A percentile compares a stretch with the other conserved stretches of the same genome.
These are phyloP conservation scores for Aspergillus panamensis DNA, from an alignment of 495 filamentous ascomycete genomes.

Conservation along the genomic window DNA sequence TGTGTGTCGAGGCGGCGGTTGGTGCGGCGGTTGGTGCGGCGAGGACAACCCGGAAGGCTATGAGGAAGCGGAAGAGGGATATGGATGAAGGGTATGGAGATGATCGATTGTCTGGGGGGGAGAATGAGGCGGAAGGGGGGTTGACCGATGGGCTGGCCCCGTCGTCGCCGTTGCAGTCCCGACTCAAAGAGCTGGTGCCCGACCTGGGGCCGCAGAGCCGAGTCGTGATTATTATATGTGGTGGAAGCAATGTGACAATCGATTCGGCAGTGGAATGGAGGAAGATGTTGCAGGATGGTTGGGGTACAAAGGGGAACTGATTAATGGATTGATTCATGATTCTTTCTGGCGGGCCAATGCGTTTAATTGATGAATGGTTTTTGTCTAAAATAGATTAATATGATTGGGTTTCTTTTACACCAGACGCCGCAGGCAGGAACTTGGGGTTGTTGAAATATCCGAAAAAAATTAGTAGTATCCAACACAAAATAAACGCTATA, in stretches of 20 bases:
- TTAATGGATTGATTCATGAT: constrained; percentile 7
- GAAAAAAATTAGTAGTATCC: not conserved
- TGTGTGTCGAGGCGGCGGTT: constrained; percentile 61
- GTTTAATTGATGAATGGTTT: constrained; percentile 2
- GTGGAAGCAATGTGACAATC: constrained; percentile 71
- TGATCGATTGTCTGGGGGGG: constrained; percentile 36
- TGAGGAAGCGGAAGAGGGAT: constrained; percentile 39
- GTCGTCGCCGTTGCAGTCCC: constrained; percentile 31
- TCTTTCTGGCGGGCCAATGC: constrained; percentile 19
- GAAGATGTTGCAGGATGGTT: constrained; percentile 43
- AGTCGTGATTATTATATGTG: constrained; percentile 84
- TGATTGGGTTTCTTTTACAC: not conserved
- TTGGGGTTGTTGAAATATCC: not conserved
- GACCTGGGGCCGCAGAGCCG: constrained; percentile 56
- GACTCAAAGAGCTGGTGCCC: constrained; percentile 60
- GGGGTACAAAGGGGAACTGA: constrained; percentile 20
- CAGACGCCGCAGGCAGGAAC: not conserved
- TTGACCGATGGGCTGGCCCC: constrained; percentile 10
- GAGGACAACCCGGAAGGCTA: constrained; percentile 8
- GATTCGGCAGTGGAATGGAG: constrained; percentile 63
- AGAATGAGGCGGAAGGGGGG: constrained; percentile 33
- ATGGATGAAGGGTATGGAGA: constrained; percentile 42
- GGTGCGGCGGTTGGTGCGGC: constrained; percentile 47
- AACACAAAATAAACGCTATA: not conserved
- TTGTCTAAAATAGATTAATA: constrained; percentile 2